Evolutionary conservation across 2,329 filamentous ascomycete genomes (phyloP).

Genomic region (Colletotrichum gigasporum): DNA sequence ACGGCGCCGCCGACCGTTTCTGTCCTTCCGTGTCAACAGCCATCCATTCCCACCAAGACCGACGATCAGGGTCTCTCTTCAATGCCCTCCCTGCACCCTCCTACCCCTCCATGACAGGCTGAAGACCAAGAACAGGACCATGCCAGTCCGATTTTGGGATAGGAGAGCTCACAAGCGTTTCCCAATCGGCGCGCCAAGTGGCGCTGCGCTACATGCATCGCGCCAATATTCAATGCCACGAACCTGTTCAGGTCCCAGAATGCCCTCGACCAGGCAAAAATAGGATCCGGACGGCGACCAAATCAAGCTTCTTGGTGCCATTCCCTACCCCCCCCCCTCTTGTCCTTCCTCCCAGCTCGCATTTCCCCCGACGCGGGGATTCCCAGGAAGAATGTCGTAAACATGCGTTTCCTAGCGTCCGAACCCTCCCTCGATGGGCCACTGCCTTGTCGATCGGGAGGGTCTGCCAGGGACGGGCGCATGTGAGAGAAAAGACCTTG

Average conservation of each 20-base stretch:
- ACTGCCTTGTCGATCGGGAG: conserved; percentile 29
- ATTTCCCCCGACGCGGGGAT: not conserved
- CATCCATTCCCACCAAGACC: too few species aligned
- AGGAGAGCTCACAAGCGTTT: not conserved
- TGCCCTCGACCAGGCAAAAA: not conserved
- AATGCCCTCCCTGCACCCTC: not conserved
- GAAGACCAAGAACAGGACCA: not conserved
- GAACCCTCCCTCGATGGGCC: conserved; percentile 20
- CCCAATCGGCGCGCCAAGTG: not conserved
- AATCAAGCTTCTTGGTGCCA: conserved; percentile 12
- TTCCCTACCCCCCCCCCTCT: not conserved
- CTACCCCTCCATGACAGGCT: conserved; percentile 1
- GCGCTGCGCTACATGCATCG: too few species aligned
- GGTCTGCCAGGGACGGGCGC: conserved; percentile 7
- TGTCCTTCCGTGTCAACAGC: too few species aligned
- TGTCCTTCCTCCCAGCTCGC: not conserved
- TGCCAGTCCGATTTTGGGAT: not conserved
- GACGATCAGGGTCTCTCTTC: too few species aligned
- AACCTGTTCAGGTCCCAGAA: not conserved
- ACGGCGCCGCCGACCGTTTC: too few species aligned
- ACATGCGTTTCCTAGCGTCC: conserved; percentile 24
- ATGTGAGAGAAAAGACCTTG: conserved; percentile 30
- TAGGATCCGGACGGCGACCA: not conserved
- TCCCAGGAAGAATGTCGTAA: conserved; percentile 26
- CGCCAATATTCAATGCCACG: too few species aligned